Percentiles rank a stretch among this genome's conserved stretches.
Evolutionary conservation across 306 rosid species (phyloP).

Genomic region (Geum urbanum): DNA sequence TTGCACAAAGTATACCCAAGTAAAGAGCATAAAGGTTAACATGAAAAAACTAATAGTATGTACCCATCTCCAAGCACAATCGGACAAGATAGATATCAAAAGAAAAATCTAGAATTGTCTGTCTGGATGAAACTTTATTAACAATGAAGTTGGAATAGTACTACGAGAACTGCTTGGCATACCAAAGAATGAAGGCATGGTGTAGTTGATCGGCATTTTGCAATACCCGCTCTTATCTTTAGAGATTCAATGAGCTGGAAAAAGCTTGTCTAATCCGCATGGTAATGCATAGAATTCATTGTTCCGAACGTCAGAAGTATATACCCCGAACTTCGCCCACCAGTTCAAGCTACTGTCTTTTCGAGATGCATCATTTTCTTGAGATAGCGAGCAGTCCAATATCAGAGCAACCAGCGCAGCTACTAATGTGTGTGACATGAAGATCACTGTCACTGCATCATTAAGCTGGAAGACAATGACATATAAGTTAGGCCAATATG

Average conservation of each 20-base stretch:
- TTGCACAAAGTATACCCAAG: background rate
- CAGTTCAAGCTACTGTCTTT: constrained; percentile 59
- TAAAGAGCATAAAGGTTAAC: background rate
- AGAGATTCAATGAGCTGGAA: constrained; percentile 39
- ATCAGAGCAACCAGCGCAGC: constrained; percentile 59
- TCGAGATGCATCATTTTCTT: constrained; percentile 38
- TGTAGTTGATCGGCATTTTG: background rate
- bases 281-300: constrained; percentile 69
- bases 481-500: background rate
- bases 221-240: constrained; percentile 5
- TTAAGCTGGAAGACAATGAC: constrained; percentile 36
- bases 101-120: background rate
- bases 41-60: background rate
- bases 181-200: background rate
- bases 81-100: background rate
- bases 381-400: constrained; percentile 51
- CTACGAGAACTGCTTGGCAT: constrained; percentile 7
- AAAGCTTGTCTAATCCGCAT: constrained; percentile 45
- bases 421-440: constrained; percentile 70
- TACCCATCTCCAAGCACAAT: background rate
- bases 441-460: constrained; percentile 46
- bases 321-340: constrained; percentile 70
- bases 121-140: background rate
- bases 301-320: constrained; percentile 52
- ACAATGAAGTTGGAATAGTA: constrained; percentile 5